These are phyloP conservation scores for Arabis alpina DNA, from an alignment of 345 rosid species.

Conservation along the genomic window DNA sequence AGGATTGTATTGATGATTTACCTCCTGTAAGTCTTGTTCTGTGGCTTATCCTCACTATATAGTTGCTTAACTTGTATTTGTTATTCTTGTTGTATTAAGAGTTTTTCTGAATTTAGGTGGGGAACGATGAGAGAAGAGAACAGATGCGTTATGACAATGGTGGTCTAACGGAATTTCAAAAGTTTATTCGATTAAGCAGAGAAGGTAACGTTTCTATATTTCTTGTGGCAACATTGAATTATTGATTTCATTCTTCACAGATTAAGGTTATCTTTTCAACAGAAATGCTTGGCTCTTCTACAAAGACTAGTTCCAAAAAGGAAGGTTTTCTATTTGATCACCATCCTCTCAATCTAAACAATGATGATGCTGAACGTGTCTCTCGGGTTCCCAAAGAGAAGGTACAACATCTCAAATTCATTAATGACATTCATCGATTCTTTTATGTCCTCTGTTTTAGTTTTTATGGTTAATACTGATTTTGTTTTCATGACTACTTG, in stretches of 20 bases:
- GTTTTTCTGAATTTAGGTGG: constrained; percentile 30
- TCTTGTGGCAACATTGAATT: not conserved
- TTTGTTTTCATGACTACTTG: not conserved
- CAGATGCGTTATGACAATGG: constrained; percentile 32
- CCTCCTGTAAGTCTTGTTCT: constrained; percentile 45
- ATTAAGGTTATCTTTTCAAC: not conserved
- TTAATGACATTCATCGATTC: not conserved
- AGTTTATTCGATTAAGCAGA: constrained; percentile 32
- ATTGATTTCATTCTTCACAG: too few species aligned
- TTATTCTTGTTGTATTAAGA: not conserved
- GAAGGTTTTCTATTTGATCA: constrained; percentile 28
- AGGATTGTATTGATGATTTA: constrained; percentile 22
- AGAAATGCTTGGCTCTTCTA: constrained; percentile 19
- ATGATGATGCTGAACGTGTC: constrained; percentile 33
- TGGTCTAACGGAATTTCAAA: constrained; percentile 33
- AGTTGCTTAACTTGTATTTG: not conserved
- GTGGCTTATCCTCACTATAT: constrained; percentile 3
- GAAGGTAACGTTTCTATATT: constrained; percentile 33
- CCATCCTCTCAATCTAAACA: constrained; percentile 36
- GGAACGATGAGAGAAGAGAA: constrained; percentile 22
- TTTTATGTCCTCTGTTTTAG: constrained; percentile 4
- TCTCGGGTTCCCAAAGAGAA: constrained; percentile 36
- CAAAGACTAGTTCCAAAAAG: constrained; percentile 11
- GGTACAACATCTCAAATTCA: constrained; percentile 14
- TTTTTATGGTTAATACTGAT: not conserved